Evolutionary conservation across 768 basidiomycete genomes (phyloP).

Genomic region (Hypsizygus marmoreus): DNA sequence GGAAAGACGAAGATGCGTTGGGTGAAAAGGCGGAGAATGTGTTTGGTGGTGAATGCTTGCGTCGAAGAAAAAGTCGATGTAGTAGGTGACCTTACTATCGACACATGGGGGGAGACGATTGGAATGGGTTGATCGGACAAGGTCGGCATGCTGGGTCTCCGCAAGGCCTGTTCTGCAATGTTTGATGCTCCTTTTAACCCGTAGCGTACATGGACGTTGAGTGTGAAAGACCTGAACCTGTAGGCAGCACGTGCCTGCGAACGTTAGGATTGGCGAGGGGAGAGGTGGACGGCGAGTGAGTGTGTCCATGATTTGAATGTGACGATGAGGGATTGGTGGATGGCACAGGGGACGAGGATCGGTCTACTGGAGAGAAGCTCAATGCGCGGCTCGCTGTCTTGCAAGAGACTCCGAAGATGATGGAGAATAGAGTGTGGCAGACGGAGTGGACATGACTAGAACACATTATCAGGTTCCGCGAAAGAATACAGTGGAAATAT

Average conservation of each 20-base stretch:
- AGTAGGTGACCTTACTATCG: constrained; percentile 7
- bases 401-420: constrained; percentile 36
- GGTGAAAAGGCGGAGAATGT: constrained; percentile 12
- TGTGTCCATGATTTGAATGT: constrained; percentile 19
- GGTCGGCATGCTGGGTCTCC: constrained; percentile 29
- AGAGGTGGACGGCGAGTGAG: constrained; percentile 13
- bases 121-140: constrained; percentile 18
- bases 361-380: constrained; percentile 28
- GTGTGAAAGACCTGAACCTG: constrained; percentile 19
- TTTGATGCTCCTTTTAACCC: constrained; percentile 10
- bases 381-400: constrained; percentile 12
- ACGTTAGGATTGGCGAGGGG: constrained; percentile 6
- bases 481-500: background rate
- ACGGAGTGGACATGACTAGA: constrained; percentile 13
- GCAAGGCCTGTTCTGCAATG: constrained; percentile 15
- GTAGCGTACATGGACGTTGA: constrained; percentile 28
- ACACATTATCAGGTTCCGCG: background rate
- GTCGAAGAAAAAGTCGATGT: constrained; percentile 3
- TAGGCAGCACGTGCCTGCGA: constrained; percentile 8
- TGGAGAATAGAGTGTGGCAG: constrained; percentile 28
- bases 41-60: background rate
- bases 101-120: background rate
- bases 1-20: background rate
- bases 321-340: constrained; percentile 20
- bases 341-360: constrained; percentile 23